Conservation (phyloP, 2,329 filamentous ascomycete genomes). For the Aspergillus carbonarius region DNA sequence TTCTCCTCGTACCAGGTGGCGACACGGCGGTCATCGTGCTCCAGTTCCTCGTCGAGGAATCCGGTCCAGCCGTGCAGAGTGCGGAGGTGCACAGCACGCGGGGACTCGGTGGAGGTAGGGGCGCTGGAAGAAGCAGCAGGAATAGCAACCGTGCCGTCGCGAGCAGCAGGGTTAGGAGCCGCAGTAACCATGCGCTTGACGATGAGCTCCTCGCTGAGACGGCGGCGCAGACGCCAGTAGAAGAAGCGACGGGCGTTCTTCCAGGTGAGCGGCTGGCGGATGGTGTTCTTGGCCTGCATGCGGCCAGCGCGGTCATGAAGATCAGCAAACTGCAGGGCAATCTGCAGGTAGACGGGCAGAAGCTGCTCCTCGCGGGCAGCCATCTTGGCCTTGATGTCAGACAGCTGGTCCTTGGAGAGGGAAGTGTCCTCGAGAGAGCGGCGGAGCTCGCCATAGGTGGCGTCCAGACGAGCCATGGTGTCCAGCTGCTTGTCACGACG, state of each 20-base stretch:
- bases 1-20: constrained; percentile 97
- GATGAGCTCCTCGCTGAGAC: constrained; percentile 96
- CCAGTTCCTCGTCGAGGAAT: constrained; percentile 66
- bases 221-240: constrained; percentile 97
- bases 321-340: constrained; percentile 95
- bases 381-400: constrained; percentile 80
- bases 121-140: constrained; percentile 34
- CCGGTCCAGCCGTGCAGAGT: constrained; percentile 81
- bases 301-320: constrained; percentile 94
- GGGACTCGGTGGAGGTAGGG: constrained; percentile 40
- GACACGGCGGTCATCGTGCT: constrained; percentile 76
- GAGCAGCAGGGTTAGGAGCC: constrained; percentile 38
- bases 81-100: constrained; percentile 67
- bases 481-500: constrained; percentile 95
- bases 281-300: constrained; percentile 97
- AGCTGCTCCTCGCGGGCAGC: constrained; percentile 80
- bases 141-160: constrained; percentile 42
- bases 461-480: constrained; percentile 93
- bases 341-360: constrained; percentile 89
- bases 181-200: constrained; percentile 75
- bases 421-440: constrained; percentile 69
- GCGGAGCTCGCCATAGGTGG: constrained; percentile 78
- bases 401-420: constrained; percentile 71
- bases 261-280: constrained; percentile 83
- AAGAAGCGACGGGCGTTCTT: constrained; percentile 91